Evolutionary conservation across 2,329 filamentous ascomycete genomes (phyloP).

Genomic region (Colletotrichum sp.): DNA sequence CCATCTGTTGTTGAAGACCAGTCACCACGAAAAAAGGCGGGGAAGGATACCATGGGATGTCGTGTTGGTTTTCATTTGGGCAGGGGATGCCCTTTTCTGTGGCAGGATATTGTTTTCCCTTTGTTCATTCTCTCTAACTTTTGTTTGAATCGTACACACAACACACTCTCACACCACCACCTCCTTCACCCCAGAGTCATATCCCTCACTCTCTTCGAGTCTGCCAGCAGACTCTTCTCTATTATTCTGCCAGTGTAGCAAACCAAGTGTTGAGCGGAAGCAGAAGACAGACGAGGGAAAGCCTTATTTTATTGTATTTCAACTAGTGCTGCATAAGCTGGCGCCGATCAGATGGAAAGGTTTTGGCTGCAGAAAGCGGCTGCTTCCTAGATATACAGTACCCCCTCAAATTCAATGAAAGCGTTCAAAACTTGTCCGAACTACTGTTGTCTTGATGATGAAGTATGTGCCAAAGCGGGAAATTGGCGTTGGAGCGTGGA

Average conservation of each 20-base stretch:
- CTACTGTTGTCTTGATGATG: background rate
- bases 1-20: conserved; percentile 7
- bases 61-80: conserved; percentile 6
- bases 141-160: conserved; percentile 22
- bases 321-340: conserved; percentile 12
- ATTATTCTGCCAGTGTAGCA: conserved; percentile 12
- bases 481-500: background rate
- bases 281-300: background rate
- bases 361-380: conserved; percentile 8
- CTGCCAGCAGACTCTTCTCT: conserved; percentile 17
- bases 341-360: conserved; percentile 1
- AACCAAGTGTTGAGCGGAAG: background rate
- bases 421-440: background rate
- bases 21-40: conserved; percentile 15
- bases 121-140: conserved; percentile 19
- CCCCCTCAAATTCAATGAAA: conserved; percentile 11
- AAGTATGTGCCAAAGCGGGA: background rate
- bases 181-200: background rate
- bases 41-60: conserved; percentile 17
- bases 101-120: conserved; percentile 22
- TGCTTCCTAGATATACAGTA: conserved; percentile 19
- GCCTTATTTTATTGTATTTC: conserved; percentile 10
- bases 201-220: background rate
- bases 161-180: conserved; percentile 11
- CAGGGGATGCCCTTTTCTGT: conserved; percentile 8